Conservation (phyloP, 2,329 filamentous ascomycete species). For the Aspergillus eucalypticola region DNA sequence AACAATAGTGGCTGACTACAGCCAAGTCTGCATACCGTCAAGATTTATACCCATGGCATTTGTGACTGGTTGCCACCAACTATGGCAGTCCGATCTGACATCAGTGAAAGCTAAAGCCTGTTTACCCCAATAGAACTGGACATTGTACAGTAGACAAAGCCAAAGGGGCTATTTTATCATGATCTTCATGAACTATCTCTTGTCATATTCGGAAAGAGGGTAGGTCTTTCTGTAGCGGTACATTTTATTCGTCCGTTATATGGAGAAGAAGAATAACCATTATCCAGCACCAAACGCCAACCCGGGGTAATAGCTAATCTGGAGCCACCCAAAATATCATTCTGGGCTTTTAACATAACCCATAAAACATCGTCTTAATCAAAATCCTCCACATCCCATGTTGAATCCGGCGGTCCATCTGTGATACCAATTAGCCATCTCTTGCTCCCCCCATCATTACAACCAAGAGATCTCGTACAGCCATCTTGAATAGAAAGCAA, state of each 20-base stretch:
- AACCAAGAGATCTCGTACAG: not conserved
- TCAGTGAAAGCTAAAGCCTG: not conserved
- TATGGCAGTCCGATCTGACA: not conserved
- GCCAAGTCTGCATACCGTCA: not conserved
- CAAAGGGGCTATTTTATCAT: not conserved
- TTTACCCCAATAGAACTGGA: not conserved
- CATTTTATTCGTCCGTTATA: too few species aligned
- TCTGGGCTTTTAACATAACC: not conserved
- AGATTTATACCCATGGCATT: not conserved
- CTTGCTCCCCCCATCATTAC: not conserved
- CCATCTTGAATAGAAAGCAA: constrained; percentile 1
- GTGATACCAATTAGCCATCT: not conserved
- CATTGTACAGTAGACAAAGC: not conserved
- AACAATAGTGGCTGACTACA: not conserved
- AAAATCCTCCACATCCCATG: not conserved
- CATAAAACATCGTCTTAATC: not conserved
- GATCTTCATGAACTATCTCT: too few species aligned
- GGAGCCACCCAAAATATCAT: not conserved
- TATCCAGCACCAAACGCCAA: not conserved
- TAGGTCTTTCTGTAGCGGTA: too few species aligned
- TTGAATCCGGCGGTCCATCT: not conserved
- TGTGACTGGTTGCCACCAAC: not conserved
- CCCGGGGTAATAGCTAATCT: not conserved
- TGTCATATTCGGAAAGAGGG: too few species aligned
- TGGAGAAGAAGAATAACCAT: not conserved